Evolutionary conservation across 352 stramenopile species (phyloP).

Genomic region (Pythium rishiriense): DNA sequence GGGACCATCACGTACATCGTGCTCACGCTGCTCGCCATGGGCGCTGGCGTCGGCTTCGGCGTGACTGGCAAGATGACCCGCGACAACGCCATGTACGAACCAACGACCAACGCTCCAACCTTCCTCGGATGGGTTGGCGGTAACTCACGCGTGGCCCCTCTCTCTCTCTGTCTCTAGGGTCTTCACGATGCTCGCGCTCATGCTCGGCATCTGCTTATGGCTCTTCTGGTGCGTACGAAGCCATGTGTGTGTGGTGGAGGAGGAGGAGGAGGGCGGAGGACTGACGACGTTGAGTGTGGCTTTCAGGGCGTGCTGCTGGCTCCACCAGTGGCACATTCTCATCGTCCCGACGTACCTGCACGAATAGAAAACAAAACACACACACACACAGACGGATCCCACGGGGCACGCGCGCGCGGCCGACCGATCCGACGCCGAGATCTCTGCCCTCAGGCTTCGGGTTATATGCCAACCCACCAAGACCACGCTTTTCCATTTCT

Average conservation of each 20-base stretch:
- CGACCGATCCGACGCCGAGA: too few species aligned
- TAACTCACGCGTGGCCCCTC: background rate
- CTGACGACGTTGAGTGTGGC: slow-evolving; percentile 3
- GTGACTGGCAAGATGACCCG: slow-evolving; percentile 82
- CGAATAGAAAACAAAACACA: slow-evolving; percentile 43
- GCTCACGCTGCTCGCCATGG: slow-evolving; percentile 80
- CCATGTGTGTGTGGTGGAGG: too few species aligned
- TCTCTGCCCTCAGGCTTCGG: too few species aligned
- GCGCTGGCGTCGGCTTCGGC: slow-evolving; percentile 72
- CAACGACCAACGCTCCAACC: background rate
- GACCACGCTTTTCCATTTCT: background rate
- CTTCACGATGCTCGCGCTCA: slow-evolving; percentile 80
- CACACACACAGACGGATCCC: too few species aligned
- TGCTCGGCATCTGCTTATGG: slow-evolving; percentile 85
- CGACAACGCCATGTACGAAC: slow-evolving; percentile 81
- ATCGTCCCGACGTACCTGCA: slow-evolving; percentile 76
- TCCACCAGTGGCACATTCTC: slow-evolving; percentile 90
- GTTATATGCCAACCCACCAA: too few species aligned
- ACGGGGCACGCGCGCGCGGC: too few species aligned
- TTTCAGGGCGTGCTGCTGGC: slow-evolving; percentile 83
- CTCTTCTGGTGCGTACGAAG: slow-evolving; percentile 88
- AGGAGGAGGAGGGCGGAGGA: too few species aligned
- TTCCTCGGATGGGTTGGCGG: too few species aligned
- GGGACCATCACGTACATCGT: slow-evolving; percentile 88
- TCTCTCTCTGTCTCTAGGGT: slow-evolving; percentile 47